Evolutionary conservation across 371 early-diverging fungal species (phyloP).

Genomic region (Dinochytrium kinnereticum): DNA sequence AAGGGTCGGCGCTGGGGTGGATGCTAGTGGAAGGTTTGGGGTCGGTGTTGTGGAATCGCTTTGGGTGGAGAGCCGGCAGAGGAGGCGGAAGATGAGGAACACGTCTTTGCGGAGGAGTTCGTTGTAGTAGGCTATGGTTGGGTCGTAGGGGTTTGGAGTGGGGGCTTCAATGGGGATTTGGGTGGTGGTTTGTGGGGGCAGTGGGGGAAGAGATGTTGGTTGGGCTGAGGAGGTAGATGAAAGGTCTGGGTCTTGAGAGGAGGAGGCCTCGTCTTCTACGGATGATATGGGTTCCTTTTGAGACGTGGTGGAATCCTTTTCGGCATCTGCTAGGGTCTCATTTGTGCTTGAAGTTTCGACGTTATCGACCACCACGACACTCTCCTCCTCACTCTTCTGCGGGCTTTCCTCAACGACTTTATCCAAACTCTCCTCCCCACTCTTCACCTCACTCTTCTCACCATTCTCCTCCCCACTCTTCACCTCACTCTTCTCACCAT

Average conservation of each 20-base stretch:
- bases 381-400: neutral
- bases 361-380: too few species aligned
- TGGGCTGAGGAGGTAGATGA: neutral
- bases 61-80: constrained; percentile 85
- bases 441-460: neutral
- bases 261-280: neutral
- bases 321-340: constrained; percentile 4
- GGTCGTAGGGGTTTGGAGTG: constrained; percentile 46
- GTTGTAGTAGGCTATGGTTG: constrained; percentile 52
- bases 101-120: constrained; percentile 70
- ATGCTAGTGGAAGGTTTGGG: constrained; percentile 33
- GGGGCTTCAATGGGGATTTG: neutral
- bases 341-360: neutral
- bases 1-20: constrained; percentile 26
- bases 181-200: too few species aligned
- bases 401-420: neutral
- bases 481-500: neutral
- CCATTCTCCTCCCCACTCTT: neutral
- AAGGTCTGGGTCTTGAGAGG: neutral
- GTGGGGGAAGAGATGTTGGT: constrained; percentile 5
- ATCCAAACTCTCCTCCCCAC: neutral
- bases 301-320: neutral
- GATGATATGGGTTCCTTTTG: neutral
- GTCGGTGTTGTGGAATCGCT: constrained; percentile 35
- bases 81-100: constrained; percentile 84